A percentile compares a stretch with the other conserved stretches of the same genome.
These are phyloP conservation scores for Syzygium aromaticum DNA, from an alignment of 345 rosid genomes.

Conservation along the genomic window DNA sequence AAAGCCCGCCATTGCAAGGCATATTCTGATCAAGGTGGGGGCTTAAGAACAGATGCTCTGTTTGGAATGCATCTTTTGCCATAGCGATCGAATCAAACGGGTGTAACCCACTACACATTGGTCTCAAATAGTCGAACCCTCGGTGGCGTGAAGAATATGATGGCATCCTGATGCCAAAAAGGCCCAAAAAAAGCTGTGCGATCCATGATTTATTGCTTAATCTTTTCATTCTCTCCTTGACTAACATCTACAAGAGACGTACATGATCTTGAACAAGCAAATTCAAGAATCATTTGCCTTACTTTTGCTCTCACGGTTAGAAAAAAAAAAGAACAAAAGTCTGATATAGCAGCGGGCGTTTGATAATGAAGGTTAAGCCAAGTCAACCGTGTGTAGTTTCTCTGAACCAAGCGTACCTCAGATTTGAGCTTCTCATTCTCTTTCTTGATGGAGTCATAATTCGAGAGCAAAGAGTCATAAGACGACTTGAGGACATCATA, in stretches of 20 bases:
- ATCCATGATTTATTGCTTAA: background rate
- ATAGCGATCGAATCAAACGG: conserved; percentile 12
- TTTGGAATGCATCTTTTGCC: conserved; percentile 6
- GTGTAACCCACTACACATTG: background rate
- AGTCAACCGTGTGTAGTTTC: background rate
- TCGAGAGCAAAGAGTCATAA: conserved; percentile 53
- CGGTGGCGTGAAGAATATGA: background rate
- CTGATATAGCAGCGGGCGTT: background rate
- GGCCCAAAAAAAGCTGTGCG: background rate
- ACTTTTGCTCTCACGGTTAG: background rate
- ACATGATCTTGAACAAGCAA: background rate
- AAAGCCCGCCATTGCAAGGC: background rate
- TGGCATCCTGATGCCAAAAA: background rate
- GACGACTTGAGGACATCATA: conserved; percentile 65
- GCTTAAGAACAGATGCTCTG: conserved; percentile 20
- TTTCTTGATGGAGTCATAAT: conserved; percentile 41
- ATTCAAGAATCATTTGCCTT: background rate
- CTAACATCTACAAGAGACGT: background rate
- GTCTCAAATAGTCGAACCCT: background rate
- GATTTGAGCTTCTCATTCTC: conserved; percentile 63
- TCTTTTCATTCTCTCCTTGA: background rate
- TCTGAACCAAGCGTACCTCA: conserved; percentile 32
- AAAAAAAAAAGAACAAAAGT: too few species aligned
- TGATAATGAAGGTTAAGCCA: background rate
- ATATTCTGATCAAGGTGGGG: conserved; percentile 5